These are phyloP conservation scores for Moesziomyces antarcticus DNA, from an alignment of 1,284 basidiomycete genomes.

Conservation along the genomic window DNA sequence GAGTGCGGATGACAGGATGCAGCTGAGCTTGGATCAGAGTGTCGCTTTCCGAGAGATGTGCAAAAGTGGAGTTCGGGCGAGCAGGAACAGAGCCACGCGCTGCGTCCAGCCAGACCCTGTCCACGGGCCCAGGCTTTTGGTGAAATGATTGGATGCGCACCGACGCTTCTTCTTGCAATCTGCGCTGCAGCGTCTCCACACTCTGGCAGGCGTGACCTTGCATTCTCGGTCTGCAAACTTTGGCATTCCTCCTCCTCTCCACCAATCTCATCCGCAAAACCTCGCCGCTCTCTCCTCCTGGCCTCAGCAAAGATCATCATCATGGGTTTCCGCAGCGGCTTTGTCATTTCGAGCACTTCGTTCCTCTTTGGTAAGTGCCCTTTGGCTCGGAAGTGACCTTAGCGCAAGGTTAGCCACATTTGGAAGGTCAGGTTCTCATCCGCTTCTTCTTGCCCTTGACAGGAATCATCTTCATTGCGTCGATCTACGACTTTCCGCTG, in stretches of 20 bases:
- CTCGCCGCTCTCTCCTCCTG: background rate
- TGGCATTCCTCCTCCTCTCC: background rate
- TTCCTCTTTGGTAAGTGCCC: constrained; percentile 60
- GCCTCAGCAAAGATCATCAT: constrained; percentile 8
- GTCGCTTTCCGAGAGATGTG: background rate
- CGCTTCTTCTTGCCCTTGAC: background rate
- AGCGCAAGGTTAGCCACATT: background rate
- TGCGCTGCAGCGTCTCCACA: background rate
- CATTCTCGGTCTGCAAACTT: background rate
- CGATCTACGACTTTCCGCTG: constrained; percentile 63
- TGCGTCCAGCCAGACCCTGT: background rate
- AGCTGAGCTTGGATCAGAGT: too few species aligned
- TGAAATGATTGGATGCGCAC: background rate
- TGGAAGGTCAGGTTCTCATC: background rate
- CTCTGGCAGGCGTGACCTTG: background rate
- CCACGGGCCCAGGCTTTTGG: background rate
- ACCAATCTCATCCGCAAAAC: background rate
- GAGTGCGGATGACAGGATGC: too few species aligned
- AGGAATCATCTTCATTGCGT: constrained; percentile 64
- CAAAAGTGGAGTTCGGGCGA: background rate
- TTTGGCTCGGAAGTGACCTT: too few species aligned
- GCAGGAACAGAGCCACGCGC: too few species aligned
- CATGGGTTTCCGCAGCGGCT: constrained; percentile 67
- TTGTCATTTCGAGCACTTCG: constrained; percentile 59
- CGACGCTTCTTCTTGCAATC: background rate